These are phyloP conservation scores for Debaryomyces robertsiae DNA, from an alignment of 1,139 yeast species.

Conservation along the genomic window DNA sequence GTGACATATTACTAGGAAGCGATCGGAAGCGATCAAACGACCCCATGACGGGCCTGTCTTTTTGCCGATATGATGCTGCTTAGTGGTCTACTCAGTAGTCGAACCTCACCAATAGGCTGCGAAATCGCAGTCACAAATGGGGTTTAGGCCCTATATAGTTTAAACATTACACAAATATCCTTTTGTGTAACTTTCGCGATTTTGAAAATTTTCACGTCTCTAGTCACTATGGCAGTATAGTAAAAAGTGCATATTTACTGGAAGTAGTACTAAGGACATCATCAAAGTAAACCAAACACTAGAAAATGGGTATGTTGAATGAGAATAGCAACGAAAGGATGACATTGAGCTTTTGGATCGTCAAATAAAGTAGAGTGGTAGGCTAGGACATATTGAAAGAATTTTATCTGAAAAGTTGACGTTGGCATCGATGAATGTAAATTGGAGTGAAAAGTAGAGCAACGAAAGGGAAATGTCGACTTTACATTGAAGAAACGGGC, in stretches of 20 bases:
- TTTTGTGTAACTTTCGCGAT: slow-evolving; percentile 13
- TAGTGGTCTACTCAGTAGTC: no score
- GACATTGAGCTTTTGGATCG: no score
- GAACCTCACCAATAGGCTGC: neutral
- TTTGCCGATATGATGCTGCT: no score
- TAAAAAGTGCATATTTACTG: slow-evolving; percentile 7
- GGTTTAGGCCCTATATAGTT: slow-evolving; percentile 10
- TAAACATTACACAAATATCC: neutral
- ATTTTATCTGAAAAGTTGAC: no score
- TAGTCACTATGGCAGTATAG: slow-evolving; percentile 2
- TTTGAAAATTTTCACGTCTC: slow-evolving; percentile 15
- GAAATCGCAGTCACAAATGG: neutral
- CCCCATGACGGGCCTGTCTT: no score
- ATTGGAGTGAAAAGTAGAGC: no score
- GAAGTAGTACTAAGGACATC: slow-evolving; percentile 10
- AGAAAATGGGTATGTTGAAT: slow-evolving; percentile 16
- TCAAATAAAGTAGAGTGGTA: no score
- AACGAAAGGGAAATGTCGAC: no score
- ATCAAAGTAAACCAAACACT: slow-evolving; percentile 15
- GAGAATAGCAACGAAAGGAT: neutral
- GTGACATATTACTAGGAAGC: no score
- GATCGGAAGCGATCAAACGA: no score
- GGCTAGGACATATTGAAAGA: neutral
- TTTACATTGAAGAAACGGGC: no score
- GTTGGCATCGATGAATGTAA: no score